Percentiles rank a stretch among this genome's conserved stretches.
Evolutionary conservation across 2,329 filamentous ascomycete species (phyloP).

Genomic region (Fusarium brevicatenulatum): DNA sequence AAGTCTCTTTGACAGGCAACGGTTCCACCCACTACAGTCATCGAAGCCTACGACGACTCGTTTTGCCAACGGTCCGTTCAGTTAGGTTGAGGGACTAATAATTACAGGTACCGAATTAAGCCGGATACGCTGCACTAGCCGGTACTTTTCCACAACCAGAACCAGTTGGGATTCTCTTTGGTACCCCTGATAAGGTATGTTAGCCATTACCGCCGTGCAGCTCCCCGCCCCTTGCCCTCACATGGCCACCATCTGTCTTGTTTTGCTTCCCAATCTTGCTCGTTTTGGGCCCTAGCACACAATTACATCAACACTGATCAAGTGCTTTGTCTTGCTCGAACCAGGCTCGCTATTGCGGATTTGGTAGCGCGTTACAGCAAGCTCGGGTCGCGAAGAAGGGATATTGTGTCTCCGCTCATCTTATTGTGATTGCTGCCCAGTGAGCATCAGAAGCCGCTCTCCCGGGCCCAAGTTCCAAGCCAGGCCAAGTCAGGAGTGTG

Average conservation of each 20-base stretch:
- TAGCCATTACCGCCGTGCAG: slow-evolving; percentile 24
- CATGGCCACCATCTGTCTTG: slow-evolving; percentile 34
- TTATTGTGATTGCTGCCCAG: slow-evolving; percentile 25
- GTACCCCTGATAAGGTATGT: not conserved
- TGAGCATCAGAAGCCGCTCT: slow-evolving; percentile 9
- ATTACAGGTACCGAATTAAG: not conserved
- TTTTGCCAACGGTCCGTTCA: slow-evolving; percentile 32
- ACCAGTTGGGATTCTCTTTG: not conserved
- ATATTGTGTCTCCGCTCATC: slow-evolving; percentile 9
- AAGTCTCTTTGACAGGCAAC: slow-evolving; percentile 40
- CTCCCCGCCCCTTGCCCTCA: slow-evolving; percentile 32
- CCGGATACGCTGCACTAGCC: not conserved
- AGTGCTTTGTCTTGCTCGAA: not conserved
- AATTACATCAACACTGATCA: slow-evolving; percentile 7
- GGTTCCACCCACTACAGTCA: slow-evolving; percentile 37
- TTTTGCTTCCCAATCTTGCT: slow-evolving; percentile 28
- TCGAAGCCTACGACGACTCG: slow-evolving; percentile 32
- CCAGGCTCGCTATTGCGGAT: slow-evolving; percentile 5
- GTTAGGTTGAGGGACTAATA: slow-evolving; percentile 11
- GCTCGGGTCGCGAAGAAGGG: slow-evolving; percentile 9
- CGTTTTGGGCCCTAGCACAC: slow-evolving; percentile 23
- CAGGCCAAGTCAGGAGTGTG: slow-evolving; percentile 22
- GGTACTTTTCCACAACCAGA: not conserved
- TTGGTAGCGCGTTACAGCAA: slow-evolving; percentile 3
- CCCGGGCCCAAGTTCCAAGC: slow-evolving; percentile 11